Percentiles rank a stretch among this genome's conserved stretches.
phyloP scores from a whole-genome alignment of 2,329 filamentous ascomycete species.

The Aspergillus chevalieri region DNA sequence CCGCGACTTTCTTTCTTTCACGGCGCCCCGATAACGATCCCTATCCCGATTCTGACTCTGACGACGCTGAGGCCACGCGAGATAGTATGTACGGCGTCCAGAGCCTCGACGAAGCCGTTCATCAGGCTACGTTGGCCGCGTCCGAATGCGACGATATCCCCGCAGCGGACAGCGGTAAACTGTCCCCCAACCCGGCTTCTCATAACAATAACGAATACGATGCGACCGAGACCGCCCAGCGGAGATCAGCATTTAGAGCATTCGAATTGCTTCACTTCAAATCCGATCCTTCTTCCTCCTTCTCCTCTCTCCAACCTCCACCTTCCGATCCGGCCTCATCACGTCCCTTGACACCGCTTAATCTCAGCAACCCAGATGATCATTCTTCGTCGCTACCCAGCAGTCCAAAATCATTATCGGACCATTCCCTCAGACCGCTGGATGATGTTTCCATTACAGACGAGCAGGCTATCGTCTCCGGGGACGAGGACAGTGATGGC shows the following conservation, averaged over 20 bases:
- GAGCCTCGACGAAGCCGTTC: conserved; percentile 50
- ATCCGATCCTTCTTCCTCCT: conserved; percentile 2
- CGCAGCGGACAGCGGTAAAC: conserved; percentile 2
- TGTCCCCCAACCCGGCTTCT: conserved; percentile 1
- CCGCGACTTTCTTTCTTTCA: conserved; percentile 56
- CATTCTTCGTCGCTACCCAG: conserved; percentile 48
- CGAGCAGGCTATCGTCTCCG: conserved; percentile 51
- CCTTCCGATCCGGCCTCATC: conserved; percentile 23
- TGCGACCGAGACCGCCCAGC: conserved; percentile 17
- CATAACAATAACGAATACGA: conserved; percentile 16
- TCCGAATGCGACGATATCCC: conserved; percentile 6
- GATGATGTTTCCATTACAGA: conserved; percentile 52
- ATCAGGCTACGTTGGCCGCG: conserved; percentile 24
- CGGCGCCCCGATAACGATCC: conserved; percentile 46
- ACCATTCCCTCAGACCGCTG: conserved; percentile 54
- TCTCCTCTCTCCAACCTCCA: conserved; percentile 13
- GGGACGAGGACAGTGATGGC: conserved; percentile 48
- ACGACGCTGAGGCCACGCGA: conserved; percentile 21
- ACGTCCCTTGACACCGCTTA: conserved; percentile 44
- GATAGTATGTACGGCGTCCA: conserved; percentile 53
- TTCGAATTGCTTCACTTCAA: conserved; percentile 12
- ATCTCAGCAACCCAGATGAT: conserved; percentile 41
- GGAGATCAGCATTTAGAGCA: conserved; percentile 28
- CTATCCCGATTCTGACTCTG: conserved; percentile 19
- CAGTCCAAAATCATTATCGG: conserved; percentile 55